Conservation (phyloP, 352 stramenopile species). For the Blastocystis hominis region DNA sequence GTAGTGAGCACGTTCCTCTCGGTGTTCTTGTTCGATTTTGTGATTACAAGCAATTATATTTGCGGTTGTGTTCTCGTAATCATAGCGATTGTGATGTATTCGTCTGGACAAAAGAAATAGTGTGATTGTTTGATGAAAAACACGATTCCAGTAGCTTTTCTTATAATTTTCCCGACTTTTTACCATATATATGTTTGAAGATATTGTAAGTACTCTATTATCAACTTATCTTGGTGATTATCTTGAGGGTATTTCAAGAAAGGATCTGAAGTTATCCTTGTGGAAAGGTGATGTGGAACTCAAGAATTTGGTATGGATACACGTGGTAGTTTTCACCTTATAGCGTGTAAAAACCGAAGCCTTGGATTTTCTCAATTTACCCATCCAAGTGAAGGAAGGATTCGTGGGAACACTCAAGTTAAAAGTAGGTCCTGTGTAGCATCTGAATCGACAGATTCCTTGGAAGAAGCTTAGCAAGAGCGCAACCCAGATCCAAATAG, state of each 20-base stretch:
- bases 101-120: constrained; percentile 26
- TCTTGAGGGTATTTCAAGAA: constrained; percentile 48
- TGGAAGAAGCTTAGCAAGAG: constrained; percentile 53
- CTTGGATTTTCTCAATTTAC: constrained; percentile 57
- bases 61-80: constrained; percentile 69
- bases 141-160: background rate
- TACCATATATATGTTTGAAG: constrained; percentile 45
- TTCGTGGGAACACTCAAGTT: constrained; percentile 50
- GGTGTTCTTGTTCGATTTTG: constrained; percentile 73
- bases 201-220: constrained; percentile 55
- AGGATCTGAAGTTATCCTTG: constrained; percentile 55
- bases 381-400: constrained; percentile 53
- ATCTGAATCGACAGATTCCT: constrained; percentile 1
- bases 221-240: constrained; percentile 57
- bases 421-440: background rate
- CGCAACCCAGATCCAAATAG: constrained; percentile 21
- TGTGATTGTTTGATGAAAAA: background rate
- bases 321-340: background rate
- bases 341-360: constrained; percentile 47
- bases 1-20: constrained; percentile 72
- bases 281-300: constrained; percentile 58
- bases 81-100: constrained; percentile 64
- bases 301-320: constrained; percentile 16
- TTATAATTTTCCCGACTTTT: background rate
- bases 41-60: constrained; percentile 69